Conservation (phyloP, 1,284 basidiomycete species). For the Ustilago trichophora region DNA sequence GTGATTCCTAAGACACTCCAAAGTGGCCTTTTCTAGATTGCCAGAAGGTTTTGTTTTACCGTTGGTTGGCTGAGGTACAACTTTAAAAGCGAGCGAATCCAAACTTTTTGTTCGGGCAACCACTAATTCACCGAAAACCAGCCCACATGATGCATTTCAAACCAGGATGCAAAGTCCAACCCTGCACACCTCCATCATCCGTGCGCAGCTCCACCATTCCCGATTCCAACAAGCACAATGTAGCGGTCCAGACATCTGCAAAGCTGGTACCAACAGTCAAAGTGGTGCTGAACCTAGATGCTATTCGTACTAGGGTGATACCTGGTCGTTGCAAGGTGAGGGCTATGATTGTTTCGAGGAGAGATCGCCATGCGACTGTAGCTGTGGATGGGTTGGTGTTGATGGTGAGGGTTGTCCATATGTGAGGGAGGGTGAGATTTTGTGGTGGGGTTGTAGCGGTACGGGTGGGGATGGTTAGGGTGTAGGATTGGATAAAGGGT, state of each 20-base stretch:
- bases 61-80: too few species aligned
- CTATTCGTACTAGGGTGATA: too few species aligned
- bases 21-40: too few species aligned
- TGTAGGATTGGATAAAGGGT: constrained; percentile 1
- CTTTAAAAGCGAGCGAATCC: too few species aligned
- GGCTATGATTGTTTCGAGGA: constrained; percentile 9
- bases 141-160: constrained; percentile 8
- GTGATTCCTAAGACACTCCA: too few species aligned
- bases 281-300: too few species aligned
- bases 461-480: background rate
- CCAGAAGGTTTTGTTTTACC: too few species aligned
- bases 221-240: background rate
- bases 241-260: constrained; percentile 10
- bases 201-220: constrained; percentile 1
- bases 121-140: constrained; percentile 12
- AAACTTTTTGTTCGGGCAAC: too few species aligned
- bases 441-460: background rate
- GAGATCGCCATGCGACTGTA: constrained; percentile 1
- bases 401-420: constrained; percentile 22
- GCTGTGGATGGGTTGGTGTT: too few species aligned
- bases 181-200: background rate
- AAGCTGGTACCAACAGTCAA: constrained; percentile 12
- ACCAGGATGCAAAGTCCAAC: constrained; percentile 12
- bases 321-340: constrained; percentile 15
- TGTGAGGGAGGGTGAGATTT: constrained; percentile 13